Conservation (phyloP, 176 grass and related monocot genomes). For the Guadua angustifolia region DNA sequence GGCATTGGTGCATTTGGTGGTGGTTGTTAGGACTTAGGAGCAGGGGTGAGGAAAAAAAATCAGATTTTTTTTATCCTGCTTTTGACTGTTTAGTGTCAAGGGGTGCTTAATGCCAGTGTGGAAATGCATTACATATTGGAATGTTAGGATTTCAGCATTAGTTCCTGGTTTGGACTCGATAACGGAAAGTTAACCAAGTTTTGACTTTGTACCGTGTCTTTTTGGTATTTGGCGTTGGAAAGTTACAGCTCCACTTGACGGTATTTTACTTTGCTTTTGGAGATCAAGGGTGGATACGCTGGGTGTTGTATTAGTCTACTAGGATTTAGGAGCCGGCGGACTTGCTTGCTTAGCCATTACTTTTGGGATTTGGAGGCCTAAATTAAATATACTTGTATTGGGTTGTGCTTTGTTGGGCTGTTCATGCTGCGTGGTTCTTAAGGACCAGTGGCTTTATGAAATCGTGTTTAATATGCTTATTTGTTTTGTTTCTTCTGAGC, state of each 20-base stretch:
- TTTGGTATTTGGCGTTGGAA: neutral
- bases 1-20: neutral
- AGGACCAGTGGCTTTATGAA: neutral
- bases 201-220: neutral
- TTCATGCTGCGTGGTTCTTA: neutral
- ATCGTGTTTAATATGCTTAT: neutral
- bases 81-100: neutral
- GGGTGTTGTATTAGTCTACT: neutral
- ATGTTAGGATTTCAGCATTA: neutral
- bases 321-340: neutral
- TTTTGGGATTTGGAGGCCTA: neutral
- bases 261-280: neutral
- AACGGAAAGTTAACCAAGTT: neutral
- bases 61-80: neutral
- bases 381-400: neutral
- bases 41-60: neutral
- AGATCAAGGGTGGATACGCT: neutral
- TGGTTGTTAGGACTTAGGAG: slow-evolving; percentile 13
- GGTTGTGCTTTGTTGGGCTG: neutral
- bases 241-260: neutral
- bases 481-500: slow-evolving; percentile 6
- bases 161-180: slow-evolving; percentile 9
- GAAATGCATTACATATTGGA: neutral
- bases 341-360: neutral
- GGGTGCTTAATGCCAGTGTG: neutral